Conservation (phyloP, 2,329 filamentous ascomycete genomes). For the Clonostachys byssicola region DNA sequence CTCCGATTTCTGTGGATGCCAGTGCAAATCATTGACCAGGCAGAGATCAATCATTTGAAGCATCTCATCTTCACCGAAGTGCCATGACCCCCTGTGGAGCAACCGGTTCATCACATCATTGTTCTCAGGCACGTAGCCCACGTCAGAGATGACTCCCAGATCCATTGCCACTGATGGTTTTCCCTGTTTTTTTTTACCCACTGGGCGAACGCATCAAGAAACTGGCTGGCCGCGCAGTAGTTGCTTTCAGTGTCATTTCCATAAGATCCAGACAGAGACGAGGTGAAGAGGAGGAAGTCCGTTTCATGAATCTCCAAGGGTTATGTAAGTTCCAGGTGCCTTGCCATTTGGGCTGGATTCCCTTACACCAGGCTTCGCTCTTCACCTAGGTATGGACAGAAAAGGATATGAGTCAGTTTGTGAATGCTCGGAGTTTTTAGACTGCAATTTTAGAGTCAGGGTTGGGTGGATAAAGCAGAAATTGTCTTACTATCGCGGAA, state of each 20-base stretch:
- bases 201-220: constrained; percentile 27
- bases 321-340: constrained; percentile 22
- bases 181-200: constrained; percentile 20
- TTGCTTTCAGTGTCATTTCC: constrained; percentile 31
- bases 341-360: constrained; percentile 23
- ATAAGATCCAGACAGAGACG: constrained; percentile 15
- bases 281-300: constrained; percentile 31
- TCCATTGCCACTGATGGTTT: not conserved
- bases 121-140: too few species aligned
- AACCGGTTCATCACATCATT: too few species aligned
- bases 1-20: not conserved
- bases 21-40: too few species aligned
- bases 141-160: not conserved
- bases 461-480: too few species aligned
- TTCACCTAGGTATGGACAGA: too few species aligned
- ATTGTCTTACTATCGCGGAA: constrained; percentile 13
- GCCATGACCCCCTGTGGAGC: too few species aligned
- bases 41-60: not conserved
- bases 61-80: too few species aligned
- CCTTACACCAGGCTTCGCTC: constrained; percentile 12
- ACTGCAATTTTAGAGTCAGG: too few species aligned
- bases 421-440: too few species aligned
- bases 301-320: constrained; percentile 16
- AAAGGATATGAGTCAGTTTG: too few species aligned
- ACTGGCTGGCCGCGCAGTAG: constrained; percentile 40